Evolutionary conservation across 176 grass and related monocot species (phyloP).

Genomic region (Paspalum notatum): DNA sequence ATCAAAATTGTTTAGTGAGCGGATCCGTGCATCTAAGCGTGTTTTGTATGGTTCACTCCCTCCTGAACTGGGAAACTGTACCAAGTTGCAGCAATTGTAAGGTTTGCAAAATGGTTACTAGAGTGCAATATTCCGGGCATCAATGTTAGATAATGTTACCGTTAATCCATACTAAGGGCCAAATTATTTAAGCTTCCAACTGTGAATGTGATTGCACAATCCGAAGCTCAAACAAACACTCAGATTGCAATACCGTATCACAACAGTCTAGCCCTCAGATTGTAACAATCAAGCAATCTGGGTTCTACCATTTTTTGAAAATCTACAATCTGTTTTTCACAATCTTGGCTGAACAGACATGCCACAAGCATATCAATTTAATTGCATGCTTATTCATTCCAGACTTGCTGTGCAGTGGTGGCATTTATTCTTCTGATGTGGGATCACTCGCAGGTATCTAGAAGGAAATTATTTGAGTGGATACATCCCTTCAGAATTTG

Average conservation of each 20-base stretch:
- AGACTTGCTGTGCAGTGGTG: background rate
- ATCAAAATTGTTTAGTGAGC: too few relatives aligned
- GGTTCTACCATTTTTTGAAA: background rate
- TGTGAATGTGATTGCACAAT: background rate
- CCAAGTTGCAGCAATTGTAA: slow-evolving; percentile 77
- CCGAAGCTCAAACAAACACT: background rate
- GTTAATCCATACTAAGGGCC: background rate
- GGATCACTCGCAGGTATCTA: slow-evolving; percentile 63
- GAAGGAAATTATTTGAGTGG: slow-evolving; percentile 92
- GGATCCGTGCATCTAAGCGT: slow-evolving; percentile 8
- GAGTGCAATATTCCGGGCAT: background rate
- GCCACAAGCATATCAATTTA: background rate
- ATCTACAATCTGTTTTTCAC: background rate
- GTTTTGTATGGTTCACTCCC: slow-evolving; percentile 79
- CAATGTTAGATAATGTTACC: background rate
- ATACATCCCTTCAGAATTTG: slow-evolving; percentile 76
- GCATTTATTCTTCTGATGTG: slow-evolving; percentile 34
- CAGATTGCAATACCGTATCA: background rate
- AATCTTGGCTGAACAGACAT: background rate
- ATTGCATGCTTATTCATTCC: background rate
- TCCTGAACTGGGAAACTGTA: slow-evolving; percentile 86
- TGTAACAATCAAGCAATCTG: background rate
- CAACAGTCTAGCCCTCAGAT: background rate
- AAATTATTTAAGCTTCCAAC: background rate
- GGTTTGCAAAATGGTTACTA: slow-evolving; percentile 20